These are phyloP conservation scores for Galium porrigens DNA, from an alignment of 305 asterid genomes.

Conservation along the genomic window DNA sequence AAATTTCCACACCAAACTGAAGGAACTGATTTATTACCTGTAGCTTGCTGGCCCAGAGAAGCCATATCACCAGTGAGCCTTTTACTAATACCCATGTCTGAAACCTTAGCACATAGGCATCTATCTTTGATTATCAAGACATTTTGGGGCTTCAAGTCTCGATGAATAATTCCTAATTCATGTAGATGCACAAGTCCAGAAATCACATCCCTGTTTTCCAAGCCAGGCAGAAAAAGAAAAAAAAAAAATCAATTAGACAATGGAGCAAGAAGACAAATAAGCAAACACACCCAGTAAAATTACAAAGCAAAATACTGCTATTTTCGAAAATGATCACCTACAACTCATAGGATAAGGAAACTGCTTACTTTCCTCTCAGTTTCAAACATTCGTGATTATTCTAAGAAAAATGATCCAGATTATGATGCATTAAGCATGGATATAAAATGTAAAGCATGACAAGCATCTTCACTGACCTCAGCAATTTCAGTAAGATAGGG, in stretches of 20 bases:
- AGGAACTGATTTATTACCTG: conserved; percentile 38
- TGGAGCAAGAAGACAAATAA: conserved; percentile 2
- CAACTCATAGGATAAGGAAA: not conserved
- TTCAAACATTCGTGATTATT: not conserved
- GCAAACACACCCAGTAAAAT: not conserved
- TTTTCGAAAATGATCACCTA: not conserved
- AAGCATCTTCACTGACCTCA: conserved; percentile 45
- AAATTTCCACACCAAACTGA: not conserved
- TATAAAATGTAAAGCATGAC: not conserved
- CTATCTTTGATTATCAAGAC: conserved; percentile 50
- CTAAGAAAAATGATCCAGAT: not conserved
- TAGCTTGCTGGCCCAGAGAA: conserved; percentile 61
- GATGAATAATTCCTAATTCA: conserved; percentile 76
- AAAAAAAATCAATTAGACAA: conserved; percentile 7
- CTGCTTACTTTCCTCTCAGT: not conserved
- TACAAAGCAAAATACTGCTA: not conserved
- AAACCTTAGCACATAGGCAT: conserved; percentile 61
- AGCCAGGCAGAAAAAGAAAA: conserved; percentile 9
- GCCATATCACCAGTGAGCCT: conserved; percentile 66
- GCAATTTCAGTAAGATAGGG: conserved; percentile 49
- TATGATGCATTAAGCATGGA: not conserved
- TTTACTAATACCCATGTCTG: conserved; percentile 97
- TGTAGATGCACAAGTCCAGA: conserved; percentile 75
- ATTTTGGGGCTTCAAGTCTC: conserved; percentile 86
- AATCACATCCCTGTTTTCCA: conserved; percentile 61